phyloP scores from a whole-genome alignment of 1,284 basidiomycete species.

The Ustilago curta region DNA sequence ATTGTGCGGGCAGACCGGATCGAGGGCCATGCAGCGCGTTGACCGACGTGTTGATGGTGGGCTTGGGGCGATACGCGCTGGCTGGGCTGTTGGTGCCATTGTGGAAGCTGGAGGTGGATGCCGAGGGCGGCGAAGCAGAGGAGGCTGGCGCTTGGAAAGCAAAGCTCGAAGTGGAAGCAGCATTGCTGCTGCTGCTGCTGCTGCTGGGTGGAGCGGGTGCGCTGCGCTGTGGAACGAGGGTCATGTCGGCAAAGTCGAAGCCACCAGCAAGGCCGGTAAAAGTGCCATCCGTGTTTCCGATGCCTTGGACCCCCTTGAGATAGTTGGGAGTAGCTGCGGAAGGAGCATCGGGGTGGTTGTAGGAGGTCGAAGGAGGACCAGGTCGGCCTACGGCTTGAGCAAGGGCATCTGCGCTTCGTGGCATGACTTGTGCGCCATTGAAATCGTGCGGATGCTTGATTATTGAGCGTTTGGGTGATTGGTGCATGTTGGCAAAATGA shows the following conservation, averaged over 20 bases:
- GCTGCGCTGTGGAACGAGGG: slow-evolving; percentile 61
- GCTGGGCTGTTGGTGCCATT: slow-evolving; percentile 27
- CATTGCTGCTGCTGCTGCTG: slow-evolving; percentile 12
- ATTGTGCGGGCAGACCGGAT: slow-evolving; percentile 39
- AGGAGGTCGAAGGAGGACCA: slow-evolving; percentile 10
- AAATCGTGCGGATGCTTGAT: slow-evolving; percentile 65
- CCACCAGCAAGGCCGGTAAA: slow-evolving; percentile 31
- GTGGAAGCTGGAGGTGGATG: slow-evolving; percentile 20
- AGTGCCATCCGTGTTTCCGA: slow-evolving; percentile 30
- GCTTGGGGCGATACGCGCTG: slow-evolving; percentile 39
- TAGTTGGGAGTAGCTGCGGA: slow-evolving; percentile 40
- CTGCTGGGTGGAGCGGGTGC: slow-evolving; percentile 55
- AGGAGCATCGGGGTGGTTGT: slow-evolving; percentile 11
- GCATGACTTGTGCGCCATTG: slow-evolving; percentile 57
- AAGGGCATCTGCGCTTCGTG: slow-evolving; percentile 46
- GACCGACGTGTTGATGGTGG: slow-evolving; percentile 37
- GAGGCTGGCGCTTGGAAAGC: slow-evolving; percentile 9
- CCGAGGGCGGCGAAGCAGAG: slow-evolving; percentile 22
- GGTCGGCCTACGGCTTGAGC: slow-evolving; percentile 25
- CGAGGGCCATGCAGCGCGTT: slow-evolving; percentile 15
- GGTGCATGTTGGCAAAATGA: slow-evolving; percentile 36
- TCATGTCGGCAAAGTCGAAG: slow-evolving; percentile 48
- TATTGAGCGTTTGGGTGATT: slow-evolving; percentile 57
- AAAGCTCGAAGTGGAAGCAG: slow-evolving; percentile 17
- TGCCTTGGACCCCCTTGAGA: slow-evolving; percentile 38